Base-by-base conservation (phyloP, 192 early-diverging fungal species). In the Coemansia sp. region DNA sequence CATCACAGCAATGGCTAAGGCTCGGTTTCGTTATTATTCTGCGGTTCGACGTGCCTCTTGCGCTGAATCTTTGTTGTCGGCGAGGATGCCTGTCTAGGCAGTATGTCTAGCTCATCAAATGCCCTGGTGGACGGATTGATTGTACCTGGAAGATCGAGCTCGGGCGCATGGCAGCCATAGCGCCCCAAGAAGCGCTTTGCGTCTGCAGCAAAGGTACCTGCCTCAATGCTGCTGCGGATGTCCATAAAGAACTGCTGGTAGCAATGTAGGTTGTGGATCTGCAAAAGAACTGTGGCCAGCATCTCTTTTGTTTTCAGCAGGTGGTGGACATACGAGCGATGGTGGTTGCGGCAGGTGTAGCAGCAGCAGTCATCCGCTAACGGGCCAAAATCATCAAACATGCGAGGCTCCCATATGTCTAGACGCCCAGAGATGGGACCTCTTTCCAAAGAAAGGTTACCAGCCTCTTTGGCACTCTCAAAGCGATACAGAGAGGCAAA, bases 271-370 rank as follows among this genome's bases (percentile, higher is more conserved):
- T 85, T 85, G 72, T 85, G 84, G 38, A 71, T 83, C 87, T 91
- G 90, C 43, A 93, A 76, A 36, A 93, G 75, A 18, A 93, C 89
- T 0, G 85, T 85, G 18, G 85, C 91, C 46, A 93, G 78, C 92
- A 93, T 93, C 73, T 93, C 92, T 44, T 88, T 87, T 15, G 91
- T 83, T 41, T 76, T 83, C 51, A 91, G 67, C 58, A 93, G 81
- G 53, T 93, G 92, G 73, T 91, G 87, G 53, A 92, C 78, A 66
- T 92, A 93, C 9, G 91, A 86, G 45, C 89, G 85, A 35, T 88
- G 85, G 77, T 93, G 87, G 49, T 70, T 77, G 49, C 73, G 79
- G 66, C 92, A 93, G 20, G 90, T 76, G 56, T 87, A 86, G 69
- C 92, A 93, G 45, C 73, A 64, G 67, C 92, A 93, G 11, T 71